Conservation (phyloP, 179 eudicot genomes). For the Amaranthus tricolor region DNA sequence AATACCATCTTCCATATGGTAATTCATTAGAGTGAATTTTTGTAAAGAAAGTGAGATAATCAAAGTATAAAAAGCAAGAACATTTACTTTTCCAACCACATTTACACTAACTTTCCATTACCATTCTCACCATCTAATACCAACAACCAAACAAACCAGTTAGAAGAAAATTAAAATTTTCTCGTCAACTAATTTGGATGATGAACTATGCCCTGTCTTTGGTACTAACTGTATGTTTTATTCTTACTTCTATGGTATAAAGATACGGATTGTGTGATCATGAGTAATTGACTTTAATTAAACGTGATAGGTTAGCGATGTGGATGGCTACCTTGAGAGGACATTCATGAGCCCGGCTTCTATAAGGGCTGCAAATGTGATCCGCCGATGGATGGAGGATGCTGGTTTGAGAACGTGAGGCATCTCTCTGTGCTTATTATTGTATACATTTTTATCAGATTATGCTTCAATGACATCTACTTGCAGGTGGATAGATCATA, state of each 20-base stretch:
- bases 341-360: slow-evolving; percentile 93
- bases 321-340: slow-evolving; percentile 80
- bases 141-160: no score
- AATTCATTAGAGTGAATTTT: no score
- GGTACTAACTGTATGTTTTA: not conserved
- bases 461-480: slow-evolving; percentile 17
- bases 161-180: not conserved
- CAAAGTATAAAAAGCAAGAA: no score
- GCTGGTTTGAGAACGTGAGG: slow-evolving; percentile 89
- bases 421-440: not conserved
- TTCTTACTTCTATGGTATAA: not conserved
- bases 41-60: no score
- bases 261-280: not conserved
- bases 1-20: no score
- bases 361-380: slow-evolving; percentile 57
- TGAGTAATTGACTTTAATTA: not conserved
- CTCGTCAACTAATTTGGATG: not conserved
- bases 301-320: slow-evolving; percentile 77
- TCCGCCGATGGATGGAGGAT: slow-evolving; percentile 92
- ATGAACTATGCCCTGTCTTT: not conserved
- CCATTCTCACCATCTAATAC: no score
- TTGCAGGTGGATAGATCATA: slow-evolving; percentile 89
- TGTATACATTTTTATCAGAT: slow-evolving; percentile 6
- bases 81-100: no score
- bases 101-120: no score